These are phyloP conservation scores for Choiromyces venosus DNA, from an alignment of 495 filamentous ascomycete species.

Conservation along the genomic window DNA sequence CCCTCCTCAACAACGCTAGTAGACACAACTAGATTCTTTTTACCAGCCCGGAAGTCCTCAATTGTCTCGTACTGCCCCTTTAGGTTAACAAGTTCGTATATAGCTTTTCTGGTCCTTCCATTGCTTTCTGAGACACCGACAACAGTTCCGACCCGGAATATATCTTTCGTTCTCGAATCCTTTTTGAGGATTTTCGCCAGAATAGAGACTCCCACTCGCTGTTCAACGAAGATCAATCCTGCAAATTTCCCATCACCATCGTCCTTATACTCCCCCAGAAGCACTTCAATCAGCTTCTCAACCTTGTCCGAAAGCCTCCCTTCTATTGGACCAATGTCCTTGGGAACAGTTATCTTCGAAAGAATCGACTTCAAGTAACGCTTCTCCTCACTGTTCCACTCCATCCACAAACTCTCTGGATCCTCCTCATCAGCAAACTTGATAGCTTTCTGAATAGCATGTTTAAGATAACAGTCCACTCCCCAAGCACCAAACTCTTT, in stretches of 20 bases:
- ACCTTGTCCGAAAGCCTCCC: conserved; percentile 41
- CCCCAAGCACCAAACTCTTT: conserved; percentile 69
- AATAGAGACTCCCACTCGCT: conserved; percentile 63
- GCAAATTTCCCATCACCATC: conserved; percentile 48
- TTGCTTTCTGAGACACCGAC: conserved; percentile 61
- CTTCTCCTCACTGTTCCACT: conserved; percentile 53
- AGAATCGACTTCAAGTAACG: conserved; percentile 56
- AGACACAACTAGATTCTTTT: conserved; percentile 70
- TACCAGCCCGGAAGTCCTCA: conserved; percentile 61
- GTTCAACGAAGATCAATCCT: conserved; percentile 73
- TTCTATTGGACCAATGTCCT: conserved; percentile 27
- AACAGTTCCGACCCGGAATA: conserved; percentile 60
- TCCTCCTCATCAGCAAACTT: conserved; percentile 41
- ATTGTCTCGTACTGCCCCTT: conserved; percentile 58
- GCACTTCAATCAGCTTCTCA: conserved; percentile 42
- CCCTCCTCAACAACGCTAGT: conserved; percentile 90
- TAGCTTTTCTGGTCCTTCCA: conserved; percentile 47
- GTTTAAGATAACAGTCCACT: conserved; percentile 62
- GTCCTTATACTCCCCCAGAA: conserved; percentile 34
- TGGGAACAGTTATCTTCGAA: conserved; percentile 44
- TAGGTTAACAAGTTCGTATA: conserved; percentile 58
- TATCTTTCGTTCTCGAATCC: conserved; percentile 54
- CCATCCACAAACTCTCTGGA: conserved; percentile 39
- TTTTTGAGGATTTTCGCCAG: conserved; percentile 60
- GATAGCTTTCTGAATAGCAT: conserved; percentile 52